These are phyloP conservation scores for Trichoderma polysporum DNA, from an alignment of 2,329 filamentous ascomycete genomes.

Conservation along the genomic window DNA sequence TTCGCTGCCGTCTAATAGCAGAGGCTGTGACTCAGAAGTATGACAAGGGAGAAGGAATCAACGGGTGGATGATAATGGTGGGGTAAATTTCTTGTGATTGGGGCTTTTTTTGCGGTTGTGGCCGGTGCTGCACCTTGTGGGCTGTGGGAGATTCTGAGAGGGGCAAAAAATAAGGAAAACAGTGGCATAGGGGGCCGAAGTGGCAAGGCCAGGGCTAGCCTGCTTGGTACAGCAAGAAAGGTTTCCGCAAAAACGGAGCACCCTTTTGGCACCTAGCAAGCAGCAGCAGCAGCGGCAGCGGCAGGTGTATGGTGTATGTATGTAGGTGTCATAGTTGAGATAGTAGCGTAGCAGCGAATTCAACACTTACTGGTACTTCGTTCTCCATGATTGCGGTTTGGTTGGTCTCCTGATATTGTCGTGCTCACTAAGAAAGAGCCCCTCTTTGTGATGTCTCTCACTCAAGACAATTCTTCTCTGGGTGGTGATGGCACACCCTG, in stretches of 20 bases:
- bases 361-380: constrained; percentile 23
- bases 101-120: constrained; percentile 11
- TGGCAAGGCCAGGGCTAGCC: constrained; percentile 12
- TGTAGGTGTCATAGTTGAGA: not conserved
- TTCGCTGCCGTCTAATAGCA: constrained; percentile 15
- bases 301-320: no score
- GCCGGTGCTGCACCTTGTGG: constrained; percentile 10
- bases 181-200: constrained; percentile 1
- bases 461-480: not conserved
- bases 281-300: no score
- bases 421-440: not conserved
- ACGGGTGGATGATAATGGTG: constrained; percentile 16
- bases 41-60: constrained; percentile 10
- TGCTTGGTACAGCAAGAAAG: not conserved
- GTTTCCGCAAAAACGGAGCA: constrained; percentile 5
- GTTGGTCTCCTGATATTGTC: not conserved
- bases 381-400: constrained; percentile 26
- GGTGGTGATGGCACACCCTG: not conserved
- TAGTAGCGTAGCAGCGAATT: not conserved
- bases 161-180: constrained; percentile 12
- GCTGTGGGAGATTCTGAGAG: constrained; percentile 4
- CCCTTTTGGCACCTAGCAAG: not conserved
- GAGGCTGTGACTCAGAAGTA: constrained; percentile 16
- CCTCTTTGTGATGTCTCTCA: not conserved
- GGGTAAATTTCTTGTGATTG: constrained; percentile 21